Base-by-base conservation (phyloP, 352 stramenopile genomes). In the Pythium oligandrum region DNA sequence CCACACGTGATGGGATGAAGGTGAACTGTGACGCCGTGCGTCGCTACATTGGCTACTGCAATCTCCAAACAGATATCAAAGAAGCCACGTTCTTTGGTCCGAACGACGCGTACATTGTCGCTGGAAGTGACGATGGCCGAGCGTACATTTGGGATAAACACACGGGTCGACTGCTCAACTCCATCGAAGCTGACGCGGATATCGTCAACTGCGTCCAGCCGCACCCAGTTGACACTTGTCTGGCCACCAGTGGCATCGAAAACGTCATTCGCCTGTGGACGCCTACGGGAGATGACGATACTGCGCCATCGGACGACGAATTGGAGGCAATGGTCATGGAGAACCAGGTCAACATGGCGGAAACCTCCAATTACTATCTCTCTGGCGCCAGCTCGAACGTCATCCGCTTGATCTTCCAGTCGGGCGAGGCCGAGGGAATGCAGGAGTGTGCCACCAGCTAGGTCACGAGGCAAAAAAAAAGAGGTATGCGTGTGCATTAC, bases 31-130 rank as follows among this genome's bases (percentile, higher is more conserved):
- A 90, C 38, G 70, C 82, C 10, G 64, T 86, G 10, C 69, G 74
- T 35, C 83, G 87, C 0, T 95, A 92, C 44, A 82, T 93, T 36
- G 87, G 87, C 4, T 92, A 92, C 50, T 90, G 82, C 68, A 96
- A 96, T 56, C 64, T 88, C 17, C 75, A 94, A 64, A 96, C 88
- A 0, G 88, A 95, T 38, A 96, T 96, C 60, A 96, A 96, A 59
- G 86, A 96, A 59, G 86, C 86, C 0, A 69, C 69, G 0, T 96
- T 96, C 52, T 90, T 96, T 40, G 88, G 88, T 0, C 71, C 71
- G n/a, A 90, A 94, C 40, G 87, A 93, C 49, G 74, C 71, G 36
- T 93, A 87, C 44, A 83, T 96, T 40, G 83, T 95, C 32, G 83
- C 84, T 4, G 88, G 88, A 4, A 96, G 84, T 37, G 88, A 96